These are phyloP conservation scores for Sporisorium exsertum DNA, from an alignment of 1,284 basidiomycete species.

Conservation along the genomic window DNA sequence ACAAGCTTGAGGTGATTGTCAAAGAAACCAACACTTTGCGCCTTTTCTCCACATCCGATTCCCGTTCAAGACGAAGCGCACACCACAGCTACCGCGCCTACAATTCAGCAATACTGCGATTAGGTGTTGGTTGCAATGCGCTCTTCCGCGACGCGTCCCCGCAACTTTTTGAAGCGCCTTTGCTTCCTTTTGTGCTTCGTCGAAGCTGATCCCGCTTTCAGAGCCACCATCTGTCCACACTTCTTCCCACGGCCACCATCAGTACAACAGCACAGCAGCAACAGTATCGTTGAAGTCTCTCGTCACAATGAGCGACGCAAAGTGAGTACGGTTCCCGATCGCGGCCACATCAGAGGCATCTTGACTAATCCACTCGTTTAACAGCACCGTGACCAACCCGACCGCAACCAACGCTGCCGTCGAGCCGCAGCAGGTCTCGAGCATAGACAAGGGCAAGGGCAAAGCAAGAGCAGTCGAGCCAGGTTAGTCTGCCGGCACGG, in stretches of 20 bases:
- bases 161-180: neutral
- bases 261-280: neutral
- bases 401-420: conserved; percentile 7
- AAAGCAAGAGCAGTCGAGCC: conserved; percentile 45
- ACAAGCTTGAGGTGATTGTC: conserved; percentile 2
- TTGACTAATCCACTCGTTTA: neutral
- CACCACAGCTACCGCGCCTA: neutral
- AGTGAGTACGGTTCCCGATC: conserved; percentile 2
- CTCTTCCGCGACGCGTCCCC: conserved; percentile 1
- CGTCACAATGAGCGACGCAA: conserved; percentile 16
- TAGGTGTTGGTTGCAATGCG: conserved; percentile 2
- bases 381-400: conserved; percentile 12
- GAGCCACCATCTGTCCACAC: neutral
- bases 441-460: conserved; percentile 51
- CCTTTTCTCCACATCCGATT: conserved; percentile 20
- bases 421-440: conserved; percentile 17
- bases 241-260: too few species aligned
- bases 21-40: conserved; percentile 17
- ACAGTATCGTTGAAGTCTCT: neutral
- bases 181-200: neutral
- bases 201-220: neutral
- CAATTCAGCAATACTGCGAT: neutral
- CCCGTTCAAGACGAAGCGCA: conserved; percentile 1
- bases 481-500: conserved; percentile 19
- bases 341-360: neutral